Evolutionary conservation across 768 basidiomycete genomes (phyloP), one percentile per base, ranked within the genome.

Genomic region (Psilocybe tampanensis): DNA sequence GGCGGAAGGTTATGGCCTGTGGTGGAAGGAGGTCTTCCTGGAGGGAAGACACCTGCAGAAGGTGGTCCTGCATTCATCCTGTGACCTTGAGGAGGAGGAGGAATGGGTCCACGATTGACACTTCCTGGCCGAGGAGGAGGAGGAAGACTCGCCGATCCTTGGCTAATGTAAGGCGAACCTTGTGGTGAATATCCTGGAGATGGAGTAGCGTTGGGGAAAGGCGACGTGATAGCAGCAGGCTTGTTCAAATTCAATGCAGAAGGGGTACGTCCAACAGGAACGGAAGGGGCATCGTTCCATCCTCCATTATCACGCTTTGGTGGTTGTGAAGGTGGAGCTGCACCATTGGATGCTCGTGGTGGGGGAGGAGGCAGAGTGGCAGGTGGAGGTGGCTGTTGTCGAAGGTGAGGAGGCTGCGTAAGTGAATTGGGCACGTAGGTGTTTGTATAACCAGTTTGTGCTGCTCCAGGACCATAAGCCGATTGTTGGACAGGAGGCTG

Each of bases 251-350:
- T 79, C 26, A 77, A 64, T 5, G 80, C 72, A 19, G 80, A 77
- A 1, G 89, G 84, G 1, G 77, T 76, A 22, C 87, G 85, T 41
- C 80, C 70, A 17, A 80, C 69, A 8, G 75, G 67, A 15, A 76
- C 62, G 6, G 76, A 68, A 0, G 94, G 94, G 0, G 94, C 86
- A 71, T 98, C 95, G 64, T 98, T 98, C 94, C 95, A 98, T 0
- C 94, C 94, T 15, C 88, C 84, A 24, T 86, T 86, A 48, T 89
- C 89, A 24, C 86, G 84, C 26, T 86, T 86, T 3, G 86, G 82
- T 1, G 89, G 83, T 1, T 84, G 72, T 44, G 80, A 76, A 24
- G 61, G 63, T 2, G 60, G 68, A 24, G 70, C 65, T 0, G 70
- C 66, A 42, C 69, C 70, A 26, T 72, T 69, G 2, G 65, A 64